Evolutionary conservation across 495 filamentous ascomycete genomes (phyloP).

Genomic region (Penicillium flavigenum): DNA sequence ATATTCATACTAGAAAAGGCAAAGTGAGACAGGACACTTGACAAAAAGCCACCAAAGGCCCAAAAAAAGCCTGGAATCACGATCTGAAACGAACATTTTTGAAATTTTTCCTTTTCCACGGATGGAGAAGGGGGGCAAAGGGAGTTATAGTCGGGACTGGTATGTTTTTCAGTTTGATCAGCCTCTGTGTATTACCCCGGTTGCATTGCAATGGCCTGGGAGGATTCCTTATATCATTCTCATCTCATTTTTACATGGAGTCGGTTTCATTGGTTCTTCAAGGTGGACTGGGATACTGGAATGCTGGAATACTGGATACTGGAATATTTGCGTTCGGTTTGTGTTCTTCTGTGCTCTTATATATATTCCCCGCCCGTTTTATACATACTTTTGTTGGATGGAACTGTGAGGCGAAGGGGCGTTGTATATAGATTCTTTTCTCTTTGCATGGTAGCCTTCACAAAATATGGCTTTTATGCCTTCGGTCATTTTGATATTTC

Average conservation of each 20-base stretch:
- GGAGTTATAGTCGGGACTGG: conserved; percentile 6
- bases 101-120: not conserved
- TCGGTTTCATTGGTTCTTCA: conserved; percentile 4
- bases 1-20: conserved; percentile 2
- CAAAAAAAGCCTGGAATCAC: not conserved
- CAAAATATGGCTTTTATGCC: not conserved
- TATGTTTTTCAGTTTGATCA: conserved; percentile 10
- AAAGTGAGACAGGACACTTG: not conserved
- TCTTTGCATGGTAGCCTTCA: conserved; percentile 8
- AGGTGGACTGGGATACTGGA: conserved; percentile 1
- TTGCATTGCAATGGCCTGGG: conserved; percentile 10
- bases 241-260: conserved; percentile 12
- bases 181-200: conserved; percentile 13
- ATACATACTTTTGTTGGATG: conserved; percentile 6
- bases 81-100: conserved; percentile 13
- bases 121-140: not conserved
- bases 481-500: not conserved
- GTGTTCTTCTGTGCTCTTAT: not conserved
- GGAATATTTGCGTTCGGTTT: not conserved
- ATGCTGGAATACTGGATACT: not conserved
- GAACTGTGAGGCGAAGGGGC: conserved; percentile 9
- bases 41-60: not conserved
- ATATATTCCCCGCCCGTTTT: conserved; percentile 4
- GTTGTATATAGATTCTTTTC: conserved; percentile 11
- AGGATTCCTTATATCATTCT: conserved; percentile 6